phyloP scores from a whole-genome alignment of 2,329 filamentous ascomycete genomes.

The Helotiales sp. region DNA sequence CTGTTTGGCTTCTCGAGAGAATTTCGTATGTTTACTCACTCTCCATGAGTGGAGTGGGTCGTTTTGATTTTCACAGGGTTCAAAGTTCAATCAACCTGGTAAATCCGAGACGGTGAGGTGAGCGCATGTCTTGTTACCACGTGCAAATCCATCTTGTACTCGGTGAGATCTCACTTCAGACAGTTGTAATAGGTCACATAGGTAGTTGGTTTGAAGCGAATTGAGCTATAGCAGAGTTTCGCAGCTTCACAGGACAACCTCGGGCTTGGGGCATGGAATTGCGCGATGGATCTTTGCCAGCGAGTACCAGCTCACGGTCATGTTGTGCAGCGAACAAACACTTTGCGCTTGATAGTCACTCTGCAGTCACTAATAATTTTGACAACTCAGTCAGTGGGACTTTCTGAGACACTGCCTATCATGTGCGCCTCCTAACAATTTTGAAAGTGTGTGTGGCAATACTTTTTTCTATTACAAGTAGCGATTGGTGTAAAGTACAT shows the following conservation, averaged over 20 bases:
- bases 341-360: neutral
- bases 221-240: neutral
- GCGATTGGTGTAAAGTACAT: slow-evolving; percentile 17
- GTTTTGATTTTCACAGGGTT: slow-evolving; percentile 12
- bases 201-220: neutral
- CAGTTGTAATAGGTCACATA: neutral
- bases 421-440: neutral
- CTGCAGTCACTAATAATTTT: neutral
- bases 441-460: neutral
- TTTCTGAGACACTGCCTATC: neutral
- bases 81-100: neutral
- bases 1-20: neutral
- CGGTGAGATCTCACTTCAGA: neutral
- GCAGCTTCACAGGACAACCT: neutral
- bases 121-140: neutral
- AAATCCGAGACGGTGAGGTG: slow-evolving; percentile 8
- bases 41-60: slow-evolving; percentile 5
- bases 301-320: too few species aligned
- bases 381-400: slow-evolving; percentile 8
- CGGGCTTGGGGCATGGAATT: neutral
- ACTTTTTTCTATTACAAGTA: neutral
- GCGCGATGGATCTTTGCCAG: neutral
- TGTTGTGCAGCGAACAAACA: slow-evolving; percentile 11
- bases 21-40: neutral
- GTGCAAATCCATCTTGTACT: neutral